Evolutionary conservation across 768 basidiomycete genomes (phyloP), one percentile per base, ranked within the genome.

Genomic region (Pisolithus albus): DNA sequence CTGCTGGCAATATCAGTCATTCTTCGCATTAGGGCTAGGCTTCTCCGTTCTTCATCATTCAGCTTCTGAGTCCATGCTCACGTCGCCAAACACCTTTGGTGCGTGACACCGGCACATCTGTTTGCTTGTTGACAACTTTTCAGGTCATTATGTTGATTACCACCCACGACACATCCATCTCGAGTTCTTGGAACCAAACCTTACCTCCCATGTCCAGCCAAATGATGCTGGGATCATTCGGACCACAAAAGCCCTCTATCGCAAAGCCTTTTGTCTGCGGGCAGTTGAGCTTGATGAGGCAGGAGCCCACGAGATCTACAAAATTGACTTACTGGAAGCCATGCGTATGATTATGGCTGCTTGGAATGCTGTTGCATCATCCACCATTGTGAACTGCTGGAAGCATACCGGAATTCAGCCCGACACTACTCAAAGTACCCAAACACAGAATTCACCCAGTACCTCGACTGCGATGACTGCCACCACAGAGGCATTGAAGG

Each of bases 241-340:
- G 9, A 68, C 71, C 57, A 64, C 70, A 56, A 74, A 51, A 26
- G 42, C 43, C 34, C 43, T n/a, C 15, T 51, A 51, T 26, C n/a
- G 9, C 15, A 28, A 18, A 24, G 36, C 30, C 4, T 51, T 51
- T 26, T 51, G 50, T 37, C 13, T 38, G 34, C 13, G 8, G 11
- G 63, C 65, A 23, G 51, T 72, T 50, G 60, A 66, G 11, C 55
- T 59, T 30, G 66, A 72, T 57, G 66, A 70, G 23, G 63, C 59
- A 18, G 68, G 59, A 18, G 59, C 60, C 19, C 1, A 36, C 2
- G 59, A 71, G 15, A 67, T 72, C 26, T 74, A 70, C 56, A 65
- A 71, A 42, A 66, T 74, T 38, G 59, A 69, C 50, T 54, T 66
- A 23, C 64, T 70, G 18, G 56, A 69, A 46, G 68, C 26, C 10